Evolutionary conservation across 345 rosid species (phyloP).

Genomic region (Salix dunnii): DNA sequence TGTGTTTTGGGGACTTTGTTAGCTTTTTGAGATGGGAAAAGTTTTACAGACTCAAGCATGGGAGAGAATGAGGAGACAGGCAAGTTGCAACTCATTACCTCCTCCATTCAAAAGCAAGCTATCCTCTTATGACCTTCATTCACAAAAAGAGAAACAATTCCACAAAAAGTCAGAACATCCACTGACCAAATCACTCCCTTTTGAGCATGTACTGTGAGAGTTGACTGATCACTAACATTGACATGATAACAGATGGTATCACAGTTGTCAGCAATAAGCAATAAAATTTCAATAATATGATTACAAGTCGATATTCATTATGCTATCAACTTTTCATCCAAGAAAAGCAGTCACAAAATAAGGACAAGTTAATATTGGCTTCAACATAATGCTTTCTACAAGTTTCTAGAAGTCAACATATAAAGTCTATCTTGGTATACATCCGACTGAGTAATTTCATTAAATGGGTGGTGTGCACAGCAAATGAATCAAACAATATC

Average conservation of each 20-base stretch:
- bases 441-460: slow-evolving; percentile 51
- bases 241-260: slow-evolving; percentile 42
- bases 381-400: slow-evolving; percentile 52
- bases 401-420: slow-evolving; percentile 63
- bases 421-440: slow-evolving; percentile 76
- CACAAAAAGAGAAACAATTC: slow-evolving; percentile 42
- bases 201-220: slow-evolving; percentile 46
- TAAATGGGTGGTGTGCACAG: slow-evolving; percentile 63
- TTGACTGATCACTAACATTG: slow-evolving; percentile 46
- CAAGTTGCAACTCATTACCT: slow-evolving; percentile 21
- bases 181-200: slow-evolving; percentile 57
- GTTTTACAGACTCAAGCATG: slow-evolving; percentile 18
- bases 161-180: slow-evolving; percentile 43
- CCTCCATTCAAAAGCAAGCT: slow-evolving; percentile 29
- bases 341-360: slow-evolving; percentile 84
- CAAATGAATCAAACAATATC: slow-evolving; percentile 74
- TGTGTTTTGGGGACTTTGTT: slow-evolving; percentile 14
- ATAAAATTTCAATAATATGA: slow-evolving; percentile 62
- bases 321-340: slow-evolving; percentile 56
- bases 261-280: slow-evolving; percentile 61
- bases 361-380: slow-evolving; percentile 57
- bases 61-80: slow-evolving; percentile 9
- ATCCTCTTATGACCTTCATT: slow-evolving; percentile 46
- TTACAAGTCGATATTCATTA: slow-evolving; percentile 85
- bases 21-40: slow-evolving; percentile 3